These are phyloP conservation scores for Daldinia eschscholtzii DNA, from an alignment of 2,329 filamentous ascomycete species.

Conservation along the genomic window DNA sequence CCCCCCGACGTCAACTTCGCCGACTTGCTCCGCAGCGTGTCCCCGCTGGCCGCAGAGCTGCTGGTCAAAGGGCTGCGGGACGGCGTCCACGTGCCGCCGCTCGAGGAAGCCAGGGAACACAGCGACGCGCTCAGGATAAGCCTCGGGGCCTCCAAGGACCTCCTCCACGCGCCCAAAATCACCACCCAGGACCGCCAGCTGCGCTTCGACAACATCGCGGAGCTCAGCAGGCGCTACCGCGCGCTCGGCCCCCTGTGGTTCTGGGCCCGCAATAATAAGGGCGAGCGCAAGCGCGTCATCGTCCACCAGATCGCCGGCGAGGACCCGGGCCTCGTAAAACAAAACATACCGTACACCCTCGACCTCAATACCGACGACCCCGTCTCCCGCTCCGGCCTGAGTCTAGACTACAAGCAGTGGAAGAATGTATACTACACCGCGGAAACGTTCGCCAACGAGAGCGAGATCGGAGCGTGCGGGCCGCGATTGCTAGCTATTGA, in stretches of 20 bases:
- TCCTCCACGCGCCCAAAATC: constrained; percentile 79
- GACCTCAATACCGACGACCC: too few relatives aligned
- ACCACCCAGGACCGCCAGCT: constrained; percentile 72
- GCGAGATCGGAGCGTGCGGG: background rate
- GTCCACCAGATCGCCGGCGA: constrained; percentile 51
- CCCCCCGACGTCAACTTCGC: constrained; percentile 59
- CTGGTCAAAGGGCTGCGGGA: constrained; percentile 74
- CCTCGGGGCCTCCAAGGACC: background rate
- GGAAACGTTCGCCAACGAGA: background rate
- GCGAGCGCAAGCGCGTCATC: constrained; percentile 55
- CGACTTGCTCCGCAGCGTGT: constrained; percentile 67
- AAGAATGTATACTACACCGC: background rate
- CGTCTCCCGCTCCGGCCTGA: background rate
- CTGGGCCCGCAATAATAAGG: constrained; percentile 45
- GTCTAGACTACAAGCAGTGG: background rate
- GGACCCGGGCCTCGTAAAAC: background rate
- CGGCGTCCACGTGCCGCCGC: constrained; percentile 74
- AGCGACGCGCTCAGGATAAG: background rate
- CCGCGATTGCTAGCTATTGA: constrained; percentile 18
- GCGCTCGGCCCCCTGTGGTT: constrained; percentile 78
- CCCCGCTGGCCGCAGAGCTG: constrained; percentile 75
- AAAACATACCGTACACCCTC: too few relatives aligned
- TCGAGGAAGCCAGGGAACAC: constrained; percentile 47
- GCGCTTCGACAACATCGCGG: constrained; percentile 64
- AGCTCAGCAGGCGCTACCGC: constrained; percentile 66